Conservation (phyloP, 2,329 filamentous ascomycete genomes). For the Coniochaeta hoffmannii region DNA sequence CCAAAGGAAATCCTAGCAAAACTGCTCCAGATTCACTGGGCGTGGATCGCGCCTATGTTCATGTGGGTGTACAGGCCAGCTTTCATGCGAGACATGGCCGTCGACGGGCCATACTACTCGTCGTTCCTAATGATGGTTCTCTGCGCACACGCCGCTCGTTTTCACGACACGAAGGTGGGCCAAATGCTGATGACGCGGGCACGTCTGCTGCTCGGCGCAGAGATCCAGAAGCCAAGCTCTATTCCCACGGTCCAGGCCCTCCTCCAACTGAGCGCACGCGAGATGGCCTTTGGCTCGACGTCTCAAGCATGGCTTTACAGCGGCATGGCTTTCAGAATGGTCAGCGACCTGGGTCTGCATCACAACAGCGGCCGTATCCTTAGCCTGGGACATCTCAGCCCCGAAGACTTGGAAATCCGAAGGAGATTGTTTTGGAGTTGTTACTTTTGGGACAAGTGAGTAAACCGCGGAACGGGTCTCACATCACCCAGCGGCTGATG, state of each 20-base stretch:
- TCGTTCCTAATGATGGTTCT: conserved; percentile 19
- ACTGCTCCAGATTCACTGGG: conserved; percentile 17
- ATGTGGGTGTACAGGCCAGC: conserved; percentile 21
- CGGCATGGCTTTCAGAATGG: conserved; percentile 23
- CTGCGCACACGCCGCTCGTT: conserved; percentile 17
- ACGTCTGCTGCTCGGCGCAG: conserved; percentile 16
- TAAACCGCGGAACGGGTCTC: background rate
- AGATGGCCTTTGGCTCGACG: conserved; percentile 19
- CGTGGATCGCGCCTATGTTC: conserved; percentile 19
- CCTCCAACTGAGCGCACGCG: conserved; percentile 20
- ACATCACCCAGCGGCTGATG: background rate
- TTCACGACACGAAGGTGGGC: conserved; percentile 10
- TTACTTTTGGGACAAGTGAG: conserved; percentile 21
- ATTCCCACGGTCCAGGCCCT: conserved; percentile 21
- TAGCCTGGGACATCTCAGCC: conserved; percentile 13
- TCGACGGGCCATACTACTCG: conserved; percentile 20
- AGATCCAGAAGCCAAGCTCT: conserved; percentile 19
- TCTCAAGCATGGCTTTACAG: conserved; percentile 23
- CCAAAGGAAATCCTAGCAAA: conserved; percentile 11
- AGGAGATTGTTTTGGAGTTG: conserved; percentile 19
- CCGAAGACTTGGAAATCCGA: conserved; percentile 18
- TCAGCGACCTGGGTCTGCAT: conserved; percentile 17
- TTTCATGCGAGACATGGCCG: conserved; percentile 21
- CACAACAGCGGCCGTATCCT: conserved; percentile 14
- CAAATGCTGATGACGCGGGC: conserved; percentile 15